Percentiles rank a stretch among this genome's conserved stretches.
These are phyloP conservation scores for Amniculicola lignicola DNA, from an alignment of 495 filamentous ascomycete species.

Conservation along the genomic window DNA sequence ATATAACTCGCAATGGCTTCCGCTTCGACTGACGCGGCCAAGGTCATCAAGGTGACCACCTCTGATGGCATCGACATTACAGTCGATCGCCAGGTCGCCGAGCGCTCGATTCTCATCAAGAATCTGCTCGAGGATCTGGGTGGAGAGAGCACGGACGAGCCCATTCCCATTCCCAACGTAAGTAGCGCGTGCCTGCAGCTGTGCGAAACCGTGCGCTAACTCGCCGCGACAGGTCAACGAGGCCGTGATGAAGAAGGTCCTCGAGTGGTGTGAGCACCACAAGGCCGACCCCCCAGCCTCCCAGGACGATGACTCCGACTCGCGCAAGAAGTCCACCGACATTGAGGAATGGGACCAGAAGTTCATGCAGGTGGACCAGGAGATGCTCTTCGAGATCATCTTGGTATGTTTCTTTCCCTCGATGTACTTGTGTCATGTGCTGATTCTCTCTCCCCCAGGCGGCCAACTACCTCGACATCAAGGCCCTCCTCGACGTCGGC, in stretches of 20 bases:
- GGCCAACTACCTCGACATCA: conserved; percentile 79
- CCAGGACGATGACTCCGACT: conserved; percentile 86
- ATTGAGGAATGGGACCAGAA: conserved; percentile 99
- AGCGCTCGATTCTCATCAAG: conserved; percentile 93
- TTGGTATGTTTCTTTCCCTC: conserved; percentile 59
- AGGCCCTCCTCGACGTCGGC: conserved; percentile 75
- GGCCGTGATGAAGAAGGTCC: conserved; percentile 85
- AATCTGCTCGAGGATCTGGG: conserved; percentile 95
- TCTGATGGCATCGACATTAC: conserved; percentile 55
- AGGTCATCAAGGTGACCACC: conserved; percentile 53
- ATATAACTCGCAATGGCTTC: conserved; percentile 37
- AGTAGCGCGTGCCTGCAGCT: conserved; percentile 36
- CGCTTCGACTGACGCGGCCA: conserved; percentile 1
- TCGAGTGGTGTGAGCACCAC: conserved; percentile 97
- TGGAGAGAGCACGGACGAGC: conserved; percentile 58
- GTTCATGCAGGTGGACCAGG: conserved; percentile 99
- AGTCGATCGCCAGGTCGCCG: conserved; percentile 77
- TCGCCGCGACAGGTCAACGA: conserved; percentile 71
- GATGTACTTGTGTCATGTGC: background rate
- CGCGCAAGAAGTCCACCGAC: conserved; percentile 94
- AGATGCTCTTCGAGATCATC: conserved; percentile 99
- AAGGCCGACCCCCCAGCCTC: conserved; percentile 73
- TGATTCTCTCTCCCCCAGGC: conserved; percentile 44
- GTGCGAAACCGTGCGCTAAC: conserved; percentile 17
- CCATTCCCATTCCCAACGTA: conserved; percentile 86